phyloP scores from a whole-genome alignment of 768 basidiomycete species.

The Trametes gibbosa region DNA sequence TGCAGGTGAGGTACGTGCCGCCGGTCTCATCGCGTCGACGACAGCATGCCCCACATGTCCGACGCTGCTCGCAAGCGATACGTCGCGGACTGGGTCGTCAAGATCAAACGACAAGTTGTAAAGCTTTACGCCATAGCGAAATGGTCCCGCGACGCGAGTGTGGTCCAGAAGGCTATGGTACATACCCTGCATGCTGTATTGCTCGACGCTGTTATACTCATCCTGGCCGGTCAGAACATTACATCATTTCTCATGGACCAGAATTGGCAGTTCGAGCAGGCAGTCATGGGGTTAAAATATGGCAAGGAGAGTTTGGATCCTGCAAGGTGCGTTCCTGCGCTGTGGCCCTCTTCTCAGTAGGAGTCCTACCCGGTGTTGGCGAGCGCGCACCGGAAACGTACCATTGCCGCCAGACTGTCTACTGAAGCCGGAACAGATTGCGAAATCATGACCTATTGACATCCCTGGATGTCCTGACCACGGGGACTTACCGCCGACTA shows the following conservation, averaged over 20 bases:
- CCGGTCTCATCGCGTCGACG: not conserved
- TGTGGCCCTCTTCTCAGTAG: no score
- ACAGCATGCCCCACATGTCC: constrained; percentile 73
- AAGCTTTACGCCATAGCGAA: constrained; percentile 85
- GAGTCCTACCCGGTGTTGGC: no score
- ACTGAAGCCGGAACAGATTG: constrained; percentile 44
- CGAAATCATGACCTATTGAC: constrained; percentile 94
- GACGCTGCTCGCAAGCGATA: constrained; percentile 76
- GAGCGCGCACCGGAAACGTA: no score
- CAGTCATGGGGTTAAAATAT: constrained; percentile 58
- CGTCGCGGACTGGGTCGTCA: constrained; percentile 87
- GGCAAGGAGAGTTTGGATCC: constrained; percentile 70
- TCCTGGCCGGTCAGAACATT: constrained; percentile 56
- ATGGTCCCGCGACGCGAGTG: constrained; percentile 83
- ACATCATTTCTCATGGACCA: constrained; percentile 84
- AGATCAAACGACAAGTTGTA: constrained; percentile 84
- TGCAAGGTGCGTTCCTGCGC: constrained; percentile 57
- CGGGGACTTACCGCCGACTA: constrained; percentile 81
- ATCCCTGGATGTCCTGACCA: constrained; percentile 84
- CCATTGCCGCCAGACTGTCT: not conserved
- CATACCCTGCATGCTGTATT: constrained; percentile 3
- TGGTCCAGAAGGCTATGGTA: constrained; percentile 87
- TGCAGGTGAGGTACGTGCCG: not conserved
- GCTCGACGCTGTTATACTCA: not conserved
- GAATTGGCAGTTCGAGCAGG: constrained; percentile 78